Conservation (phyloP, 805 yeast species). For the Wickerhamomyces chaumierensis region DNA sequence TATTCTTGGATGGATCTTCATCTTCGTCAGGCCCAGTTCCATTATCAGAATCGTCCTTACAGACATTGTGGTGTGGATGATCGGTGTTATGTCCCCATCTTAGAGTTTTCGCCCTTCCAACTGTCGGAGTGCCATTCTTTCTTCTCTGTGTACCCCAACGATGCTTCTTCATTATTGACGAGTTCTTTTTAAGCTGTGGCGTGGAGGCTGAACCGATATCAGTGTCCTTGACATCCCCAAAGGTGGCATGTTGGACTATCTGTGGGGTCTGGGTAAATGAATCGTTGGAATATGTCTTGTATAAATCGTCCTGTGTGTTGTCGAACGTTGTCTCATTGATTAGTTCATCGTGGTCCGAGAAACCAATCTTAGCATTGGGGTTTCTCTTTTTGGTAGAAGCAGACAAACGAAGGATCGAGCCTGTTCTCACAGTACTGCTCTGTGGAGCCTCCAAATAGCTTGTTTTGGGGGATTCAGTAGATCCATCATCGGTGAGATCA, state of each 20-base stretch:
- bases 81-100: slow-evolving; percentile 32
- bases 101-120: slow-evolving; percentile 50
- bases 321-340: slow-evolving; percentile 9
- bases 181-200: slow-evolving; percentile 19
- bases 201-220: neutral
- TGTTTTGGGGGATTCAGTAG: neutral
- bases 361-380: slow-evolving; percentile 13
- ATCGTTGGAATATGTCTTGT: slow-evolving; percentile 11
- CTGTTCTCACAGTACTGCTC: slow-evolving; percentile 8
- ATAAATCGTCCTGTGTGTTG: slow-evolving; percentile 6
- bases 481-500: slow-evolving; percentile 5
- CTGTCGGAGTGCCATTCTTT: slow-evolving; percentile 54
- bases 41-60: slow-evolving; percentile 7
- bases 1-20: slow-evolving; percentile 21
- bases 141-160: slow-evolving; percentile 90
- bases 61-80: slow-evolving; percentile 16
- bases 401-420: slow-evolving; percentile 15
- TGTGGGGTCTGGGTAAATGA: slow-evolving; percentile 18
- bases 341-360: slow-evolving; percentile 11
- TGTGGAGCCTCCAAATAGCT: slow-evolving; percentile 1
- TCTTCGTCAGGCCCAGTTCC: slow-evolving; percentile 18
- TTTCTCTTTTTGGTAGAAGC: slow-evolving; percentile 8
- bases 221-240: slow-evolving; percentile 13
- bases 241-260: slow-evolving; percentile 13
- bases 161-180: slow-evolving; percentile 55